Base-by-base conservation (phyloP, 2,329 filamentous ascomycete genomes). In the Colletotrichum lentis region DNA sequence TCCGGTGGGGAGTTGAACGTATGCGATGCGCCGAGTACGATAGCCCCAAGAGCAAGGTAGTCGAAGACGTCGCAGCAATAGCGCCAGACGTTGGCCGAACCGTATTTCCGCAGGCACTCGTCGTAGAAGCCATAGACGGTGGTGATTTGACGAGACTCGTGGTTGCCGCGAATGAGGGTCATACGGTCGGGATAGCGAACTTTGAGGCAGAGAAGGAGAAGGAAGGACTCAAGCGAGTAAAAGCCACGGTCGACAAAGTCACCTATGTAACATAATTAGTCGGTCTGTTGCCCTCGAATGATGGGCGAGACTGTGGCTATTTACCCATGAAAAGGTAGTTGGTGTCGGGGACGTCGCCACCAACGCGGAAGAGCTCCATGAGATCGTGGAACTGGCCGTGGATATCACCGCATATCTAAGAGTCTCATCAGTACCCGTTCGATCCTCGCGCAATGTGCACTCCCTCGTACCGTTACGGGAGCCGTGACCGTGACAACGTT, bases 91-190 rank as follows among this genome's bases (percentile, higher is more conserved):
- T 97, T 98, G 44, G 95, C 94, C 76, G 91, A 97, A 69, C 95
- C 95, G 76, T 98, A 98, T 81, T 98, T 98, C 62, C 95, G 87
- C 71, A 97, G 85, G 76, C 95, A 98, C 81, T 98, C 95, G 76
- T 98, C 95, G 82, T 98, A 98, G 82, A 98, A 98, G 70, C 95
- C 95, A 78, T 98, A 98, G 16, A 98, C 95, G 5, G 93, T 97
- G 24, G 95, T 98, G 72, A 98, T 98, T 79, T 98, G 95, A 67
- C 95, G 89, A 52, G 94, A 97, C 80, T 98, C 95, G 83, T 97
- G 94, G 78, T 97, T 97, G 71, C 95, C 95, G 71, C 95, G 88
- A 75, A 98, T 97, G 49, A 98, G 86, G 4, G 96, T 98, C 83
- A 98, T 97, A 73, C 96, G 93, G 79, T 98, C 94, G 61, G 95